A percentile compares a stretch with the other conserved stretches of the same genome.
Conservation (phyloP, 163 green algal species). For the Scenedesmus sp. region DNA sequence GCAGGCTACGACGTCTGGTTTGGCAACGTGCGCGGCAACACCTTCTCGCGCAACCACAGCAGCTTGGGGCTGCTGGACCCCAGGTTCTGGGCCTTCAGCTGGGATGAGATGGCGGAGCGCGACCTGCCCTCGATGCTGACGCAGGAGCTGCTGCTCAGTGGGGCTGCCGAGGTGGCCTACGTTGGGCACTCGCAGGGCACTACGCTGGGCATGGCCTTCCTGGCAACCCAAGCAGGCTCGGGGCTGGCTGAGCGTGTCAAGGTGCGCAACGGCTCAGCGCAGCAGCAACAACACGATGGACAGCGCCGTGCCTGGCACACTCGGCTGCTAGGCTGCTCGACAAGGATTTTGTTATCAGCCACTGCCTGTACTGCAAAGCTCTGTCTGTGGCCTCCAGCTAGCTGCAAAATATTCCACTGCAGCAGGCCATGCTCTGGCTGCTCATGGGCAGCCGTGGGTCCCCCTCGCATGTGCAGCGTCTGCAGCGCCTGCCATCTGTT, state of each 20-base stretch:
- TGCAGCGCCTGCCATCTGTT: too few relatives aligned
- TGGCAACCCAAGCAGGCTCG: slow-evolving; percentile 50
- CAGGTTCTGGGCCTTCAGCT: slow-evolving; percentile 79
- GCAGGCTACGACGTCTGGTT: slow-evolving; percentile 85
- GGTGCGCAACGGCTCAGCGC: too few relatives aligned
- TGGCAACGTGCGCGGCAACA: slow-evolving; percentile 81
- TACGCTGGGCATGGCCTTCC: slow-evolving; percentile 76
- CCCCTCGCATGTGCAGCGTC: too few relatives aligned
- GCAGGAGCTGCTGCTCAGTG: slow-evolving; percentile 57
- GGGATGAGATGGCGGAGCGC: slow-evolving; percentile 71
- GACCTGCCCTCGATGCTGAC: slow-evolving; percentile 77
- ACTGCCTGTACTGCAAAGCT: too few relatives aligned
- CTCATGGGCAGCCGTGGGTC: too few relatives aligned
- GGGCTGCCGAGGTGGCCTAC: slow-evolving; percentile 44
- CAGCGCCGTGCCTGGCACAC: too few relatives aligned
- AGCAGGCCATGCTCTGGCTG: too few relatives aligned
- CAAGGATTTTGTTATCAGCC: too few relatives aligned
- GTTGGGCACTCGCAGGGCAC: slow-evolving; percentile 73
- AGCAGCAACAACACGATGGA: too few relatives aligned
- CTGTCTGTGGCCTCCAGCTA: too few relatives aligned
- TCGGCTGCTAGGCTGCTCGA: too few relatives aligned
- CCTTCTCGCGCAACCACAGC: slow-evolving; percentile 71
- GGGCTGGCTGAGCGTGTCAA: slow-evolving; percentile 27
- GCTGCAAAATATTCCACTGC: too few relatives aligned
- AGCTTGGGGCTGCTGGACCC: slow-evolving; percentile 53